phyloP scores from a whole-genome alignment of 306 rosid genomes.

The Inga leiocalycina region DNA sequence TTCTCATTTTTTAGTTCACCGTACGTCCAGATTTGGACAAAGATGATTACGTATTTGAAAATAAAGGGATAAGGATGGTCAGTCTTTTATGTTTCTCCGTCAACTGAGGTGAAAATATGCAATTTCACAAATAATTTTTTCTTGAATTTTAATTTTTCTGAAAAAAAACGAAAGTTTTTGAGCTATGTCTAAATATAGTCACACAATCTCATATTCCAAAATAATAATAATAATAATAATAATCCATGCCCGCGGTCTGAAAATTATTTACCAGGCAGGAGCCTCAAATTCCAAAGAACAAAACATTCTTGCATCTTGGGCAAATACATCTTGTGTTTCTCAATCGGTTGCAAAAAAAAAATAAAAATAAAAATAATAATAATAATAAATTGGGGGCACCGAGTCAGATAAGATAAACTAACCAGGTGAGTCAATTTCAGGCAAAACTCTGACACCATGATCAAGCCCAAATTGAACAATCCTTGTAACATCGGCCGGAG shows the following conservation, averaged over 20 bases:
- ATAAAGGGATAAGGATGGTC: background rate
- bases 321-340: too few species aligned
- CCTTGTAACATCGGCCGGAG: slow-evolving; percentile 55
- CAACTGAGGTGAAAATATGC: background rate
- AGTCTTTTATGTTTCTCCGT: background rate
- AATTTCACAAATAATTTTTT: background rate
- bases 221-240: too few species aligned
- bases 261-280: too few species aligned
- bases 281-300: too few species aligned
- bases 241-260: too few species aligned
- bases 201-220: too few species aligned
- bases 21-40: background rate
- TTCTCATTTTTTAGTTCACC: background rate
- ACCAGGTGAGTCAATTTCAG: slow-evolving; percentile 93
- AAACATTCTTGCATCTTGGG: too few species aligned
- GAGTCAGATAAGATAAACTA: slow-evolving; percentile 14
- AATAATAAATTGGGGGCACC: background rate
- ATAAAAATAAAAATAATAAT: too few species aligned
- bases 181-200: background rate
- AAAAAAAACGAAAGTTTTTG: too few species aligned
- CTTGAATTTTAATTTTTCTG: too few species aligned
- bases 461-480: slow-evolving; percentile 73
- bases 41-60: background rate
- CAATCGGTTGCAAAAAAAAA: too few species aligned
- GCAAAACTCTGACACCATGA: slow-evolving; percentile 78